Percentiles rank a stretch among this genome's conserved stretches.
Evolutionary conservation across 495 filamentous ascomycete species (phyloP).

Genomic region (Astrocystis sublimbata): DNA sequence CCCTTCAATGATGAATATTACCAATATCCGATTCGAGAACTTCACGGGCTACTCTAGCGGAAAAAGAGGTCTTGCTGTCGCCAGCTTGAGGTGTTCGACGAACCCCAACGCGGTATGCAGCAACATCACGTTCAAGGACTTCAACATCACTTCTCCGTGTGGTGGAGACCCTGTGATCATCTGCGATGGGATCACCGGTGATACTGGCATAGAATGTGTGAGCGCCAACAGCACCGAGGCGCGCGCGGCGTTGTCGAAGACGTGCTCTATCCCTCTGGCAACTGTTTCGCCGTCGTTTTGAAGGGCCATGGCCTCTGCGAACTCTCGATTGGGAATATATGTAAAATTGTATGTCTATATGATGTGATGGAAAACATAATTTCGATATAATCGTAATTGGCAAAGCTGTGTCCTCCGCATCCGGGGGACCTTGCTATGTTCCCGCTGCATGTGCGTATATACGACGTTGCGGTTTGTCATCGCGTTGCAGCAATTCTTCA

Average conservation of each 20-base stretch:
- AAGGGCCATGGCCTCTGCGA: no score
- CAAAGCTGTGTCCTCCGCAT: background rate
- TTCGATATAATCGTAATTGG: background rate
- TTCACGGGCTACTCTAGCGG: constrained; percentile 56
- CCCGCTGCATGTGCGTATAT: background rate
- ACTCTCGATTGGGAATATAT: background rate
- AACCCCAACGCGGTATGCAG: constrained; percentile 53
- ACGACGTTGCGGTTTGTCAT: background rate
- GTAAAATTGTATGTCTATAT: background rate
- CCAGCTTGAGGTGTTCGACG: constrained; percentile 52
- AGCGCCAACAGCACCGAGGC: constrained; percentile 31
- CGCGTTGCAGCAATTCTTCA: no score
- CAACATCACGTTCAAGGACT: constrained; percentile 51
- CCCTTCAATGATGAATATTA: constrained; percentile 57
- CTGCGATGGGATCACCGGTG: constrained; percentile 55
- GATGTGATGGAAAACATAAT: background rate
- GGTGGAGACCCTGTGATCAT: constrained; percentile 48
- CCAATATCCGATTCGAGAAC: constrained; percentile 56
- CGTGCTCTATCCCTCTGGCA: constrained; percentile 27
- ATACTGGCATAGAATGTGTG: constrained; percentile 50
- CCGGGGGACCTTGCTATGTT: background rate
- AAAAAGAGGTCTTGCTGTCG: constrained; percentile 49
- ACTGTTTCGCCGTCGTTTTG: constrained; percentile 25
- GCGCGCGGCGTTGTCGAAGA: constrained; percentile 26
- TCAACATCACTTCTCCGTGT: constrained; percentile 51